These are phyloP conservation scores for Clonostachys byssicola DNA, from an alignment of 2,329 filamentous ascomycete genomes.

Conservation along the genomic window DNA sequence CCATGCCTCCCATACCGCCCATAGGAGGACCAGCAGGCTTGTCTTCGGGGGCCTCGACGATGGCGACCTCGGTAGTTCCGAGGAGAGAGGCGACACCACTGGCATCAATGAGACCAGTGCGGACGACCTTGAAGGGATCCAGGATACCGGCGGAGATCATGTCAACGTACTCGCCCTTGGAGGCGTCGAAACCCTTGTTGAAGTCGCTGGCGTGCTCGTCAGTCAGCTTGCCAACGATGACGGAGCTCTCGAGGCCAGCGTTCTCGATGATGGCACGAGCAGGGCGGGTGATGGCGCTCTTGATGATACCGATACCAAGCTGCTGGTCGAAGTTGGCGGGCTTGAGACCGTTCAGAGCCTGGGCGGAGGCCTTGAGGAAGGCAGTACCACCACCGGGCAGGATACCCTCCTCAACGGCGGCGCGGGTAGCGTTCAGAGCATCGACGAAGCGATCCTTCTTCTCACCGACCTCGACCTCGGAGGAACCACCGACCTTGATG, in stretches of 20 bases:
- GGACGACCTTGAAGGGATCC: conserved; percentile 98
- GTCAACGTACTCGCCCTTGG: conserved; percentile 97
- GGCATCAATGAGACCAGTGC: conserved; percentile 90
- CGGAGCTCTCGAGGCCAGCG: conserved; percentile 90
- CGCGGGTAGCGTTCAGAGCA: conserved; percentile 94
- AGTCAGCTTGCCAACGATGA: conserved; percentile 95
- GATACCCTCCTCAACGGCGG: conserved; percentile 98
- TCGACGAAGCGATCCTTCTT: conserved; percentile 99
- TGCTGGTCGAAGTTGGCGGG: conserved; percentile 97
- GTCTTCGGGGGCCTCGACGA: conserved; percentile 93
- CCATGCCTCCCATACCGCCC: conserved; percentile 69
- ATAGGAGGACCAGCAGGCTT: conserved; percentile 65
- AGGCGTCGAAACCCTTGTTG: conserved; percentile 96
- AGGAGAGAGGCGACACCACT: conserved; percentile 95
- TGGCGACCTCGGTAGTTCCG: conserved; percentile 96
- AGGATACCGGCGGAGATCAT: conserved; percentile 98
- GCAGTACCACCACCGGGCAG: conserved; percentile 97
- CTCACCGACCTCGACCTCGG: conserved; percentile 97
- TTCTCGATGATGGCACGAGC: conserved; percentile 97
- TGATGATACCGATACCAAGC: conserved; percentile 95
- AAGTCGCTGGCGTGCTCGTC: conserved; percentile 91
- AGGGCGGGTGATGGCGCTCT: conserved; percentile 95
- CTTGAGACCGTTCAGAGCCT: conserved; percentile 81
- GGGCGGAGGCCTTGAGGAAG: conserved; percentile 92
- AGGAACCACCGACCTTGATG: conserved; percentile 97